Percentiles rank a stretch among this genome's conserved stretches.
Evolutionary conservation across 306 rosid genomes (phyloP).

Genomic region (Crataegus laevigata): DNA sequence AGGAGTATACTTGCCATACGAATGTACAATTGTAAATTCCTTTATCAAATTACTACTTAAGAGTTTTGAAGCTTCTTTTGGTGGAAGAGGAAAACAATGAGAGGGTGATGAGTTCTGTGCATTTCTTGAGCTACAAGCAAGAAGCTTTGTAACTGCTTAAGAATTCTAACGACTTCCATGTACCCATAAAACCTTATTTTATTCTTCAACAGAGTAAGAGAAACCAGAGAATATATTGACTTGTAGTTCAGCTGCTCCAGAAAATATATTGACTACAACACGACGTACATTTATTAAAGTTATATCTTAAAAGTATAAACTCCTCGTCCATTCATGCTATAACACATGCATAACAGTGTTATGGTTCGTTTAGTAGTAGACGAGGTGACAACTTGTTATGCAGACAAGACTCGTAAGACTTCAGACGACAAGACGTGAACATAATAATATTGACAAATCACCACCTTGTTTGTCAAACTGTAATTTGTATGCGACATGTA

Average conservation of each 20-base stretch:
- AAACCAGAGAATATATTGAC: not conserved
- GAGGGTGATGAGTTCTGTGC: not conserved
- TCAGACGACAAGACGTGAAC: not conserved
- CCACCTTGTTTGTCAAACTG: too few species aligned
- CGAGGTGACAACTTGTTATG: not conserved
- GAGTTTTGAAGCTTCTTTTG: not conserved
- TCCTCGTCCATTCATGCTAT: too few species aligned
- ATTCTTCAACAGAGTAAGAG: not conserved
- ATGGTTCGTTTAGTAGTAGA: not conserved
- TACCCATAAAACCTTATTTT: not conserved
- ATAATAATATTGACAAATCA: too few species aligned
- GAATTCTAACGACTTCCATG: not conserved
- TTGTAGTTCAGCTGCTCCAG: too few species aligned
- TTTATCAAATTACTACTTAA: not conserved
- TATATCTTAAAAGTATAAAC: too few species aligned
- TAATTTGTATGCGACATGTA: too few species aligned
- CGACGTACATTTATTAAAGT: too few species aligned
- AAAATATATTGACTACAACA: too few species aligned
- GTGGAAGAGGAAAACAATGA: not conserved
- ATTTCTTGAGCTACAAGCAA: not conserved
- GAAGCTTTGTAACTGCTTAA: not conserved
- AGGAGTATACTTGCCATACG: constrained; percentile 3
- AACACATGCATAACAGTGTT: too few species aligned
- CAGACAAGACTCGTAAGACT: not conserved
- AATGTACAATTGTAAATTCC: constrained; percentile 1